phyloP scores from a whole-genome alignment of 2,329 filamentous ascomycete species.

The Colletotrichum sansevieriae region DNA sequence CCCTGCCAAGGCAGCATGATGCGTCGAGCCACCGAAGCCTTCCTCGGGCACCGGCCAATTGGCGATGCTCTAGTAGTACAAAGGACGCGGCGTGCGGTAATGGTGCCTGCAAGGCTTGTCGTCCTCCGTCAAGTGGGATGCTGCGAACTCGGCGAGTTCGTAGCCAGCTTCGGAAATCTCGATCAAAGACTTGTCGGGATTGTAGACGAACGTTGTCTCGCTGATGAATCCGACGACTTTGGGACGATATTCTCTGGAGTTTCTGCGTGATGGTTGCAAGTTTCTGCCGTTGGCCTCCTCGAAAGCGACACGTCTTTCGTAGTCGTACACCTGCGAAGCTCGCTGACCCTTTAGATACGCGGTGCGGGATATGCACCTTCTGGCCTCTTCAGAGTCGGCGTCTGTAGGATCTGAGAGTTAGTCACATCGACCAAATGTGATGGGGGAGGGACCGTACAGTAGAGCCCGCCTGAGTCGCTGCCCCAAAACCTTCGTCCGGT shows the following conservation, averaged over 20 bases:
- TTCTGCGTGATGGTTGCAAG: background rate
- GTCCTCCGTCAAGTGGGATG: background rate
- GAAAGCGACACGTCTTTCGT: background rate
- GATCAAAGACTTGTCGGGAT: background rate
- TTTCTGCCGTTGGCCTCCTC: background rate
- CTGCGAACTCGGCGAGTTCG: background rate
- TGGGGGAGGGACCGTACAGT: background rate
- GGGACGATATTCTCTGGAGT: background rate
- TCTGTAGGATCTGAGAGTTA: background rate
- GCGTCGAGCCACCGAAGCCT: background rate
- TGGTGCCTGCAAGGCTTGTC: background rate
- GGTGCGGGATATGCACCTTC: background rate
- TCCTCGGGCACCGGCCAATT: background rate
- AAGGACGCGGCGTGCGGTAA: background rate
- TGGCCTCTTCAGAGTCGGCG: background rate
- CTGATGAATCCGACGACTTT: background rate
- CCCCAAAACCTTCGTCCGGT: background rate
- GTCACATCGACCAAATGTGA: accelerated
- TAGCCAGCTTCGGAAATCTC: background rate
- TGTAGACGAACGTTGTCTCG: background rate
- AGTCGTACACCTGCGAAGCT: background rate
- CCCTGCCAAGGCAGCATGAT: background rate
- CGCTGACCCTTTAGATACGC: background rate
- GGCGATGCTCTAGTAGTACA: background rate
- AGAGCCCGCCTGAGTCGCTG: background rate